These are phyloP conservation scores for Perilla frutescens DNA, from an alignment of 257 asterid species.

Conservation along the genomic window DNA sequence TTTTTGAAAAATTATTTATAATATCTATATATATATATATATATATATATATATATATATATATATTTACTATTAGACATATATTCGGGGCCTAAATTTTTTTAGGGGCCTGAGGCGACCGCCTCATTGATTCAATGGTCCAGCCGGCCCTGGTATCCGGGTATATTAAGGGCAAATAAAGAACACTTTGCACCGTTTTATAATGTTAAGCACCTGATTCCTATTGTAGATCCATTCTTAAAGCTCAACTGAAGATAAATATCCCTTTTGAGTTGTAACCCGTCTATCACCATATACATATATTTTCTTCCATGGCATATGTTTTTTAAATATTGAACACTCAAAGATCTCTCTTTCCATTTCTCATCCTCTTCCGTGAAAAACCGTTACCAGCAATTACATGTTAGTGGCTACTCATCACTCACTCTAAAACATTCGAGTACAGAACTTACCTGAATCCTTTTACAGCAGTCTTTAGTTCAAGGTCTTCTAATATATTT, in stretches of 20 bases:
- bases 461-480: slow-evolving; percentile 89
- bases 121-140: no score
- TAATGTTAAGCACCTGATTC: neutral
- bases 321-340: neutral
- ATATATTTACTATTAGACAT: no score
- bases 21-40: no score
- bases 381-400: slow-evolving; percentile 2
- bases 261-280: neutral
- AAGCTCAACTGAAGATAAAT: no score
- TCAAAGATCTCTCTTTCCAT: neutral
- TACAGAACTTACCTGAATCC: slow-evolving; percentile 60
- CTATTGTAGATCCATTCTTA: neutral
- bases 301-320: neutral
- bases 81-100: no score
- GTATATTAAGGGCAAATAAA: no score
- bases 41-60: no score
- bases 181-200: neutral
- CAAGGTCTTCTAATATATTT: slow-evolving; percentile 84
- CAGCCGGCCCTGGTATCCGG: no score
- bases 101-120: no score
- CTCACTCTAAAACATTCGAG: neutral
- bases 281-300: neutral
- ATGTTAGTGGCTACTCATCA: neutral
- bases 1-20: no score
- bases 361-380: slow-evolving; percentile 7